Conservation (phyloP, 352 stramenopile species). For the Phytophthora pistaciae region DNA sequence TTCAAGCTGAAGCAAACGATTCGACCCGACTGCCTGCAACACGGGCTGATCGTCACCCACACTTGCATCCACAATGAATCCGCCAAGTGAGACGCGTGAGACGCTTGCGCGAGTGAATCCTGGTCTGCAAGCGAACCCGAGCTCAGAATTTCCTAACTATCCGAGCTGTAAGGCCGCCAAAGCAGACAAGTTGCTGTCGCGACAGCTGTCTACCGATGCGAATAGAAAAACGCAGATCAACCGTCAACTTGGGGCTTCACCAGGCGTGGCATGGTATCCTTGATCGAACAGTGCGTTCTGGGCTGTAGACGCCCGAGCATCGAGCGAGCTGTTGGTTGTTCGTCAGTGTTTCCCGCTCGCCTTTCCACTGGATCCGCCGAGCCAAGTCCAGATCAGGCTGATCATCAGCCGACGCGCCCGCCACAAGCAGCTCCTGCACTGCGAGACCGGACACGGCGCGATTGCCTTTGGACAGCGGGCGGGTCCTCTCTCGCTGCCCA, state of each 20-base stretch:
- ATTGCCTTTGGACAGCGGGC: not conserved
- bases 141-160: not conserved
- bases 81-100: not conserved
- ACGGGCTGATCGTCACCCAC: not conserved
- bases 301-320: not conserved
- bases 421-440: not conserved
- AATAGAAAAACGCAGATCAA: not conserved
- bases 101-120: not conserved
- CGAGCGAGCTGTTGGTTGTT: not conserved
- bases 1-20: no score
- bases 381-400: slow-evolving; percentile 1
- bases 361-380: slow-evolving; percentile 24
- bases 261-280: not conserved
- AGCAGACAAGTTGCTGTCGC: not conserved
- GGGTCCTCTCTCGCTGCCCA: not conserved
- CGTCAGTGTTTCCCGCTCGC: slow-evolving; percentile 12
- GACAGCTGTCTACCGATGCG: not conserved
- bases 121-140: not conserved
- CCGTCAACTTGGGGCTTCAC: not conserved
- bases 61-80: not conserved
- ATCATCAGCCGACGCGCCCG: slow-evolving; percentile 5
- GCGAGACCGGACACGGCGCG: not conserved
- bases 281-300: not conserved
- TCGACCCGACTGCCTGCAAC: no score
- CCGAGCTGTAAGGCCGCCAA: not conserved